Evolutionary conservation across 257 asterid genomes (phyloP).

Genomic region (Henckelia pumila): DNA sequence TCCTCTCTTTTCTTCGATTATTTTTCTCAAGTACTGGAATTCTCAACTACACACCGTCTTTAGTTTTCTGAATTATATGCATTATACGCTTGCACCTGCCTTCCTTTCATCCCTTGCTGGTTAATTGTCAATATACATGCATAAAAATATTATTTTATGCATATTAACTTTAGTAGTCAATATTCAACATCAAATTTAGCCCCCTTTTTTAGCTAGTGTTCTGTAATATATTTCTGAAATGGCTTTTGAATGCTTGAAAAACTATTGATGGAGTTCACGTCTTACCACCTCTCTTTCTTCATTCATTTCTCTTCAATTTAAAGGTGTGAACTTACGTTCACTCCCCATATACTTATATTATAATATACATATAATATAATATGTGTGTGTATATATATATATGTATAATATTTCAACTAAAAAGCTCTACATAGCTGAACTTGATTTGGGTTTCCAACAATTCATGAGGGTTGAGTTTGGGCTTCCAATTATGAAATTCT

Average conservation of each 20-base stretch:
- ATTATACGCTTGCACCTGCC: not conserved
- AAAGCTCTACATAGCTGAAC: not conserved
- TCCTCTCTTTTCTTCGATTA: not conserved
- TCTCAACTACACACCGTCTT: not conserved
- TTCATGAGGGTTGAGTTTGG: slow-evolving; percentile 3
- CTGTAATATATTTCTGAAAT: too few relatives aligned
- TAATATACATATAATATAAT: not conserved
- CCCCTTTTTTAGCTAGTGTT: too few relatives aligned
- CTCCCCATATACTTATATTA: slow-evolving; percentile 1
- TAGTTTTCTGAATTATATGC: not conserved
- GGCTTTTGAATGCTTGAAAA: slow-evolving; percentile 36
- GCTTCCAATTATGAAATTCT: slow-evolving; percentile 65
- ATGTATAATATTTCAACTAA: slow-evolving; percentile 6
- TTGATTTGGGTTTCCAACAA: not conserved
- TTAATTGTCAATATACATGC: not conserved
- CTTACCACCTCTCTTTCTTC: slow-evolving; percentile 37
- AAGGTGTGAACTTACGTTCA: slow-evolving; percentile 35
- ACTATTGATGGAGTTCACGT: slow-evolving; percentile 63
- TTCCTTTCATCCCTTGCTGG: slow-evolving; percentile 10
- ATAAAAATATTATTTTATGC: too few relatives aligned
- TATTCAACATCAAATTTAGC: too few relatives aligned
- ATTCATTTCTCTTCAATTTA: slow-evolving; percentile 20
- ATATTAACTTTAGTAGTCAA: too few relatives aligned
- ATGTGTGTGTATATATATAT: not conserved
- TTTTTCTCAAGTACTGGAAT: not conserved